Base-by-base conservation (phyloP, 108 stramenopile species). In the Aurantiochytrium sp. region DNA sequence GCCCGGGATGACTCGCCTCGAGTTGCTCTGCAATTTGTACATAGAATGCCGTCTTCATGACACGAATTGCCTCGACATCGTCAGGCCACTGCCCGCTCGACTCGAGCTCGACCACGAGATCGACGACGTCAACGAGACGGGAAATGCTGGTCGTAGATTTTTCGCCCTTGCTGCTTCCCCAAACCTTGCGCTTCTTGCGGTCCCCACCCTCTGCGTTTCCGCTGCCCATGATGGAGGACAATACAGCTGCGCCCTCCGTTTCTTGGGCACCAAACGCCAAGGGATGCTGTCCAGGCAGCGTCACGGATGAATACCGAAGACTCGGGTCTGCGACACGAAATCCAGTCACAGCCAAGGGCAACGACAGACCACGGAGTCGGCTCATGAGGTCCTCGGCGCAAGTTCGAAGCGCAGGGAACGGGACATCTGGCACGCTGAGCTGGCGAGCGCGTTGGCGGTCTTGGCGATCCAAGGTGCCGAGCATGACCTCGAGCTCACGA, bases 21-120 rank as follows among this genome's bases (percentile, higher is more conserved):
- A 83, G 76, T 45, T 83, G 49, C 51, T 83, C 49, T 6, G 76
- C 76, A 35, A 83, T 83, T 83, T 83, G 76, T 53, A 83, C 76
- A 83, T 83, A 83, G 51, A 83, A 83, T 8, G 76, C 76, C 49
- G 76, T 83, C 76, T 83, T 83, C 76, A 83, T 83, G 49, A 53
- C 51, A 12, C 51, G 76, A 35, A 83, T 83, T 6, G 76, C 76
- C 49, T 53, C 76, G n/a, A 53, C 49, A 35, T 83, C 76, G n/a
- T 83, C 76, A 12, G 76, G 76, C 76, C 76, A 83, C 76, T 83
- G 45, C 1, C 76, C 51, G 76, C 76, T 83, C 19, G 76, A 83
- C 51, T 83, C 76, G 25, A 83, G 49, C 25, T 83, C 49, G n/a
- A 53, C 76, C 14, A 83, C 23, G 14, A 83, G 45, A 0, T 83